These are phyloP conservation scores for Colletotrichum higginsianum DNA, from an alignment of 2,329 filamentous ascomycete species.

Conservation along the genomic window DNA sequence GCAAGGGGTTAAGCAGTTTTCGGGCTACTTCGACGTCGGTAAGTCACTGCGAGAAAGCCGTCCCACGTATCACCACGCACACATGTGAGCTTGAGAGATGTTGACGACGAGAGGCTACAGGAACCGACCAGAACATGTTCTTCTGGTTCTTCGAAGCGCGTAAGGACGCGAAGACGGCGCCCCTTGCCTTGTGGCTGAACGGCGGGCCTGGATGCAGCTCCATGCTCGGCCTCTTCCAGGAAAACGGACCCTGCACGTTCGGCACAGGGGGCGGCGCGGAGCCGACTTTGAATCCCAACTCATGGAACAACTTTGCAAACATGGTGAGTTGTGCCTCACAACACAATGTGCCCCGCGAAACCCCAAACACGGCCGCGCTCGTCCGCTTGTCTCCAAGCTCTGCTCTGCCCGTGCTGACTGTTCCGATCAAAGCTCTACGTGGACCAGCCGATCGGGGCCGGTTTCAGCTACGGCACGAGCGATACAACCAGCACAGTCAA, in stretches of 20 bases:
- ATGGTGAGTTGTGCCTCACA: conserved; percentile 48
- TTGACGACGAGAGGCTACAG: conserved; percentile 23
- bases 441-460: conserved; percentile 47
- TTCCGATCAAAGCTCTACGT: conserved; percentile 41
- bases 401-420: conserved; percentile 13
- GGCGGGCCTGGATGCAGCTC: conserved; percentile 58
- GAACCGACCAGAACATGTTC: conserved; percentile 58
- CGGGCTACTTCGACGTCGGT: conserved; percentile 65
- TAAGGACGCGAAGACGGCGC: conserved; percentile 49
- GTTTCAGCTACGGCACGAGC: conserved; percentile 50
- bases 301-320: conserved; percentile 59
- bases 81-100: conserved; percentile 38
- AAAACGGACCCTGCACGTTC: conserved; percentile 61
- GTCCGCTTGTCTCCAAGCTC: conserved; percentile 53
- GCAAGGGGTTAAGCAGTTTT: conserved; percentile 64
- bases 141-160: conserved; percentile 60
- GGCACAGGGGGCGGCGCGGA: conserved; percentile 51
- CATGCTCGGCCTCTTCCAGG: conserved; percentile 59
- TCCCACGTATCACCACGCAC: no score
- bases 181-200: conserved; percentile 55
- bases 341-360: not conserved
- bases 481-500: conserved; percentile 58
- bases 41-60: conserved; percentile 26
- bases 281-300: conserved; percentile 61
- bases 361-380: conserved; percentile 15